Percentiles rank a stretch among this genome's conserved stretches.
Evolutionary conservation across 371 early-diverging fungal species (phyloP).

Genomic region (Mucor plumbeus): DNA sequence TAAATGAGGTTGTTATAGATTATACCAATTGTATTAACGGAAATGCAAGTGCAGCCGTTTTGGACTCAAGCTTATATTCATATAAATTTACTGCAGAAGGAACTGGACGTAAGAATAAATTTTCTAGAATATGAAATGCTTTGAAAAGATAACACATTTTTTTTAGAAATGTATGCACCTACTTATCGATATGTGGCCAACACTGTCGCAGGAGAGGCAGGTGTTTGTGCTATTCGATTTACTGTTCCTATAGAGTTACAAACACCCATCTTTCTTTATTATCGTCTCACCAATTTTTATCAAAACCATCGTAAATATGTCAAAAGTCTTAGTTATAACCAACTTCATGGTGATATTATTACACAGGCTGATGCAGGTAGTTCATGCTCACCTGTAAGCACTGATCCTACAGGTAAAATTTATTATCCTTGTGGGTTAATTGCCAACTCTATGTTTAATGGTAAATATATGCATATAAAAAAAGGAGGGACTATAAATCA

Average conservation of each 20-base stretch:
- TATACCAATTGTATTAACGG: constrained; percentile 76
- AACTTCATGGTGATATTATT: constrained; percentile 72
- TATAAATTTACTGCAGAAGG: constrained; percentile 53
- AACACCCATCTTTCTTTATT: constrained; percentile 82
- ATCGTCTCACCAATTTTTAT: constrained; percentile 90
- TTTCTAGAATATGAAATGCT: background rate
- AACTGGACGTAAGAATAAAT: constrained; percentile 33
- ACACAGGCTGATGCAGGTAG: constrained; percentile 31
- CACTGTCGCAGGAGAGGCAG: constrained; percentile 33
- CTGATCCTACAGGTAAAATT: constrained; percentile 40
- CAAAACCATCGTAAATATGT: constrained; percentile 94
- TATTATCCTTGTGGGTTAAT: constrained; percentile 95
- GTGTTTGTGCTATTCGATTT: constrained; percentile 72
- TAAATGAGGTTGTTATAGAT: constrained; percentile 80
- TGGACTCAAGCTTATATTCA: constrained; percentile 32
- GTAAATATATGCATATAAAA: constrained; percentile 36
- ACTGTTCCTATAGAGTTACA: constrained; percentile 60
- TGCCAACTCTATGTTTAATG: constrained; percentile 92
- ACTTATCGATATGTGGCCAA: constrained; percentile 33
- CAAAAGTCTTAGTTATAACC: constrained; percentile 79
- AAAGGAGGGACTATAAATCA: background rate
- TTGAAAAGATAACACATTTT: background rate
- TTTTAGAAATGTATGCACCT: constrained; percentile 41
- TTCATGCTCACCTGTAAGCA: constrained; percentile 44
- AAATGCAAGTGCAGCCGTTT: constrained; percentile 16